Evolutionary conservation across 257 asterid species (phyloP).

Genomic region (Osmanthus fragrans): DNA sequence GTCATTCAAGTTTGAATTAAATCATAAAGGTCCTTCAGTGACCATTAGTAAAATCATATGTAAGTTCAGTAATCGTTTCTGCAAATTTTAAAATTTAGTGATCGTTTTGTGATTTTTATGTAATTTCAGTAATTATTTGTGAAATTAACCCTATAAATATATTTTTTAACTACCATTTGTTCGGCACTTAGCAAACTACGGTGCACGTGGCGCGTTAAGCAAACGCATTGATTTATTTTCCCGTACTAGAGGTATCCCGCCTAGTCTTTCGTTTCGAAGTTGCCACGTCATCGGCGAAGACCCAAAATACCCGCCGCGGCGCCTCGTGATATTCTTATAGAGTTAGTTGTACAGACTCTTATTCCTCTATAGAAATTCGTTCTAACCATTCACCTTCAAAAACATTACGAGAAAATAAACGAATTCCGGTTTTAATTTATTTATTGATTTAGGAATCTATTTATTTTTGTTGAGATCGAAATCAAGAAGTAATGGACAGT

Average conservation of each 20-base stretch:
- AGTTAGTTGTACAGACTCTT: background rate
- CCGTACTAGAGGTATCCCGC: background rate
- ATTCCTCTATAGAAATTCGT: background rate
- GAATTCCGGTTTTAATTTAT: background rate
- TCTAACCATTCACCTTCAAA: background rate
- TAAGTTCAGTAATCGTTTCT: too few relatives aligned
- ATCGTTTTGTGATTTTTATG: too few relatives aligned
- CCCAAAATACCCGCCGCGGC: background rate
- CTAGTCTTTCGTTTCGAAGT: background rate
- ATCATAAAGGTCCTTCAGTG: too few relatives aligned
- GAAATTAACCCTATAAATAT: background rate
- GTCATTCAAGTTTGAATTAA: too few relatives aligned
- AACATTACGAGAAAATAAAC: background rate
- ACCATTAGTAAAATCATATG: too few relatives aligned
- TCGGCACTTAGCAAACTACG: background rate
- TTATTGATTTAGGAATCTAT: background rate
- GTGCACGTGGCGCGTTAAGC: background rate
- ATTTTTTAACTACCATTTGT: background rate
- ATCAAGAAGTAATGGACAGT: conserved; percentile 27
- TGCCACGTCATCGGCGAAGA: background rate
- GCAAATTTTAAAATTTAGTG: too few relatives aligned
- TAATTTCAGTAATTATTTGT: too few relatives aligned
- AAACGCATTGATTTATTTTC: background rate
- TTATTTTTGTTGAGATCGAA: background rate
- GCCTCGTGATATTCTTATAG: background rate